These are phyloP conservation scores for Trichophyton benhamiae DNA, from an alignment of 2,329 filamentous ascomycete species.

Conservation along the genomic window DNA sequence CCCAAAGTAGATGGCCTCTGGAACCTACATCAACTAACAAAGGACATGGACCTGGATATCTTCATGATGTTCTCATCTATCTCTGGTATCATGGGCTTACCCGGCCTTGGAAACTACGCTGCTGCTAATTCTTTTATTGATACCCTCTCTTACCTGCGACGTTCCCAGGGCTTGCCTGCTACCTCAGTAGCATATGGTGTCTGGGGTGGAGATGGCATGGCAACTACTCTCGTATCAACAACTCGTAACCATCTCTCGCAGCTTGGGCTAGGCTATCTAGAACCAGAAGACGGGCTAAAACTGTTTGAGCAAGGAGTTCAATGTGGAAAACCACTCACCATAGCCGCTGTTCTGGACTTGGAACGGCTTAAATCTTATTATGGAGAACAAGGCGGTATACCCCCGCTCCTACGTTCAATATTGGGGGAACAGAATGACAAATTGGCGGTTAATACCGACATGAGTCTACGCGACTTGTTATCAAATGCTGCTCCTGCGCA, in stretches of 20 bases:
- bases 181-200: constrained; percentile 1
- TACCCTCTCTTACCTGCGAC: constrained; percentile 13
- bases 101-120: constrained; percentile 9
- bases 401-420: background rate
- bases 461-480: background rate
- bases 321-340: background rate
- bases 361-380: background rate
- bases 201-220: constrained; percentile 3
- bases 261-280: constrained; percentile 31
- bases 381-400: background rate
- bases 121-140: constrained; percentile 12
- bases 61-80: constrained; percentile 14
- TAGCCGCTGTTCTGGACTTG: background rate
- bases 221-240: background rate
- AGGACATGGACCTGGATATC: constrained; percentile 13
- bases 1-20: constrained; percentile 21
- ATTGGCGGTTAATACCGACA: background rate
- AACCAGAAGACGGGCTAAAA: background rate
- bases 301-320: constrained; percentile 1
- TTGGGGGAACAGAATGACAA: background rate
- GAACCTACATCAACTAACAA: constrained; percentile 14
- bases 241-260: background rate
- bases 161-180: background rate
- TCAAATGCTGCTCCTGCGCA: background rate
- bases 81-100: constrained; percentile 4